Conservation (phyloP, 192 early-diverging fungal species). For the Mortierella claussenii region DNA sequence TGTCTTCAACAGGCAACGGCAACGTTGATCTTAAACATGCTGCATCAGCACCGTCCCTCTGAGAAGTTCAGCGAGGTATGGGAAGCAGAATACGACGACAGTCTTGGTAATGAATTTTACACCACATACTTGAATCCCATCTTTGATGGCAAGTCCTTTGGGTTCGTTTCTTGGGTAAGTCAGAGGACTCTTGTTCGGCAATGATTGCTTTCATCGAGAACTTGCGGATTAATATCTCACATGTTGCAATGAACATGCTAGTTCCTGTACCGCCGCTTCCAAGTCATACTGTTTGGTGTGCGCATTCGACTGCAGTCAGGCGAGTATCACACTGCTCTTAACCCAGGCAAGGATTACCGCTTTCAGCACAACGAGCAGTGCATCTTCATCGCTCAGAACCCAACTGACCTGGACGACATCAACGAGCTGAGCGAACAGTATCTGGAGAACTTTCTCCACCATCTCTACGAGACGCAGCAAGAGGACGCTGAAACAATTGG, state of each 20-base stretch:
- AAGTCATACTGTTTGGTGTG: conserved; percentile 60
- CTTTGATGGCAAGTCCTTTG: conserved; percentile 70
- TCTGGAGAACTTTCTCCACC: conserved; percentile 32
- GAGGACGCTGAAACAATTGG: conserved; percentile 26
- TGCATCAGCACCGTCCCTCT: conserved; percentile 65
- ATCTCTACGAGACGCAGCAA: conserved; percentile 21
- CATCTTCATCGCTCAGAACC: conserved; percentile 68
- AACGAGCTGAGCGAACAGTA: conserved; percentile 40
- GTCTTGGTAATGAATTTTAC: conserved; percentile 75
- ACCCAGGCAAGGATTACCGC: conserved; percentile 68
- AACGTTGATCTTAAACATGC: conserved; percentile 72
- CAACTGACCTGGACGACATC: conserved; percentile 59
- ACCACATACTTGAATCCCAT: conserved; percentile 59
- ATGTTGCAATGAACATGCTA: not conserved
- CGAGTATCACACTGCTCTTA: conserved; percentile 63
- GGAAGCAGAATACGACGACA: conserved; percentile 78
- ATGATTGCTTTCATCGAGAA: not conserved
- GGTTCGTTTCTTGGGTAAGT: conserved; percentile 63
- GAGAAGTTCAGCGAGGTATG: conserved; percentile 66
- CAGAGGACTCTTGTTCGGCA: not conserved
- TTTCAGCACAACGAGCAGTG: conserved; percentile 62
- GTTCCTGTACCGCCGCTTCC: conserved; percentile 60
- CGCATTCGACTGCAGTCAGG: conserved; percentile 43
- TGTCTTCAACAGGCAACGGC: conserved; percentile 66
- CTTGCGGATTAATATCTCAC: not conserved